Evolutionary conservation across 2,329 filamentous ascomycete species (phyloP).

Genomic region (Blastomyces percursus): DNA sequence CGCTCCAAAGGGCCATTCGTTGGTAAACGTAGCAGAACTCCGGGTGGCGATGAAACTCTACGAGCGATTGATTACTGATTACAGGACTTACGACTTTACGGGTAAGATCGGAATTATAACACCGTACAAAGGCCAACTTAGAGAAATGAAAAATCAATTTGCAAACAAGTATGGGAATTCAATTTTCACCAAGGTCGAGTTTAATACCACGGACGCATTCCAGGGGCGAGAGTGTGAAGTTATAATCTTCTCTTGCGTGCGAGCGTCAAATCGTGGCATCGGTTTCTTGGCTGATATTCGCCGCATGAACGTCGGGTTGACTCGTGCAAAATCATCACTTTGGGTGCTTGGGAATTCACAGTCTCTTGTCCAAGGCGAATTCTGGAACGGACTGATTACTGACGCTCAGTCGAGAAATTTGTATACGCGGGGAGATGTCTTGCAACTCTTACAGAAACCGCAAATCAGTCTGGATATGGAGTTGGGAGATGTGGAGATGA

Average conservation of each 20-base stretch:
- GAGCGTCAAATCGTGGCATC: conserved; percentile 83
- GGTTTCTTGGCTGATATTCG: conserved; percentile 97
- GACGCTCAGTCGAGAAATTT: conserved; percentile 64
- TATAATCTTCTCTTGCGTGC: conserved; percentile 97
- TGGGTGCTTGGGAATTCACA: conserved; percentile 93
- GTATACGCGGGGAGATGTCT: conserved; percentile 61
- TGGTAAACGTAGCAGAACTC: conserved; percentile 80
- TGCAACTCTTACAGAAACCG: conserved; percentile 44
- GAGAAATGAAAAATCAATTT: conserved; percentile 68
- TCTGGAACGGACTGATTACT: conserved; percentile 77
- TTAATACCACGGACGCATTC: conserved; percentile 98
- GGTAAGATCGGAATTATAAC: conserved; percentile 95
- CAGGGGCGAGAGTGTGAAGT: conserved; percentile 94
- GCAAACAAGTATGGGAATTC: conserved; percentile 57
- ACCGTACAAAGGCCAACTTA: conserved; percentile 89
- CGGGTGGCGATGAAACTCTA: conserved; percentile 79
- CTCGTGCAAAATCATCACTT: conserved; percentile 87
- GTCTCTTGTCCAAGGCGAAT: conserved; percentile 75
- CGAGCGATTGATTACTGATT: conserved; percentile 65
- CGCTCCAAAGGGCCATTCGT: conserved; percentile 73
- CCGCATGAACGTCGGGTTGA: conserved; percentile 98
- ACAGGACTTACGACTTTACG: conserved; percentile 54
- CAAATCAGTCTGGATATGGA: conserved; percentile 35
- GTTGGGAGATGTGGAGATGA: conserved; percentile 35
- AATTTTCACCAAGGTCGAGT: conserved; percentile 74